phyloP scores from a whole-genome alignment of 768 basidiomycete genomes.

The Termitomyces sp. region DNA sequence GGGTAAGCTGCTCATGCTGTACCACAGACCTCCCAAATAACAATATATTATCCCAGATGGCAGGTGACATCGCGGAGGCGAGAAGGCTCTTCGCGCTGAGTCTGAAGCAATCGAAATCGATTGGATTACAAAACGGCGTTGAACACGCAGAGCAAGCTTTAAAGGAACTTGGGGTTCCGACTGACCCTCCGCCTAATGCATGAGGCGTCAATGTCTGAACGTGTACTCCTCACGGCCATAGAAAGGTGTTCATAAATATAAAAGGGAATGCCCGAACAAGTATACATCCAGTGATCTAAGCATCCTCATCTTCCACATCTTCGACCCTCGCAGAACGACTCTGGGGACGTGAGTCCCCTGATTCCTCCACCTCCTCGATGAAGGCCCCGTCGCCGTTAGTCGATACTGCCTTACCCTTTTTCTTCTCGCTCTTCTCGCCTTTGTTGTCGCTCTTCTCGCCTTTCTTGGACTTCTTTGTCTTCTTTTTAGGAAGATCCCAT shows the following conservation, averaged over 20 bases:
- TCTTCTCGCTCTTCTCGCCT: conserved; percentile 43
- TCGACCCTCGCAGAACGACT: conserved; percentile 40
- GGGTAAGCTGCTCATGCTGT: conserved; percentile 22
- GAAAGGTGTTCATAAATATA: conserved; percentile 1
- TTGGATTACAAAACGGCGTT: conserved; percentile 28
- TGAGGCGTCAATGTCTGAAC: not conserved
- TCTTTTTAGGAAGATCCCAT: conserved; percentile 85
- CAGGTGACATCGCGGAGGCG: conserved; percentile 30
- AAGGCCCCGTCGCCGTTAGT: conserved; percentile 36
- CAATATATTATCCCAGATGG: conserved; percentile 21
- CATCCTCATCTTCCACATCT: conserved; percentile 42
- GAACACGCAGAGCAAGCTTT: conserved; percentile 25
- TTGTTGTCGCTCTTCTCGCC: conserved; percentile 53
- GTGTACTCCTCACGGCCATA: not conserved
- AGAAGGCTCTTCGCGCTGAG: conserved; percentile 25
- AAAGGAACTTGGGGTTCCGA: conserved; percentile 1
- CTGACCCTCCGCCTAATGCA: not conserved
- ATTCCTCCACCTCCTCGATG: conserved; percentile 42
- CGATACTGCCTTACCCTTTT: conserved; percentile 36
- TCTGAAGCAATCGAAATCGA: conserved; percentile 29
- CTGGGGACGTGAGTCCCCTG: conserved; percentile 33
- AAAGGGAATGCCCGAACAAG: not conserved
- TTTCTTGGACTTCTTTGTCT: conserved; percentile 50
- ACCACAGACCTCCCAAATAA: not conserved
- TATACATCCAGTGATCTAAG: conserved; percentile 13